Evolutionary conservation across 805 yeast species (phyloP), one percentile per base, ranked within the genome.

Genomic region (Ogataea naganishii): DNA sequence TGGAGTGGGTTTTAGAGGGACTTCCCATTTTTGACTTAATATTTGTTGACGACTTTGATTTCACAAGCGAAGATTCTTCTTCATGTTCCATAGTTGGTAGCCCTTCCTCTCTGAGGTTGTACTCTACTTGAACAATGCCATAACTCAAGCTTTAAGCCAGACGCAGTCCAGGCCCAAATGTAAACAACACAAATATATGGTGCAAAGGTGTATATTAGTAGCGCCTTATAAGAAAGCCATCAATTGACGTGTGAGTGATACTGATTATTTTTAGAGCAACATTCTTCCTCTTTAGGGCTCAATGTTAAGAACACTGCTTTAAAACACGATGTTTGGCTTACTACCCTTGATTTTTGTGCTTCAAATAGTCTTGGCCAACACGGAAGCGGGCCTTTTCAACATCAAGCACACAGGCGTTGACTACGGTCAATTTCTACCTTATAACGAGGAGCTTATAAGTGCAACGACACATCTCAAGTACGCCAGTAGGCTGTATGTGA

Each of bases 1-100:
- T 29, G 12, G n/a, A n/a, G n/a, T n/a, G n/a, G n/a, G n/a, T n/a
- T 29, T 29, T 4, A 23, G 18, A 12, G 23, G 31, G 11, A 22
- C 26, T 10, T 20, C 22, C 22, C 22, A 29, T 22, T 15, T 23
- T 29, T 4, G 31, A 29, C 12, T 29, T 29, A 19, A 29, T 29
- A 17, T 29, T 29, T 3, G 31, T 29, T 7, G 31, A 29, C 4
- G 31, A 23, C n/a, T 23, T 23, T 6, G 31, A 29, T 23, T 18
- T 29, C 9, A 18, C 18, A 14, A 29, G n/a, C 24, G 5, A 9
- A 20, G n/a, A 9, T 20, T 9, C 9, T 20, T 9, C n/a, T 20
- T 20, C 9, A 9, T 9, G 22, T 20, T 20, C n/a, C 9, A 20
- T 11, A 9, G n/a, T 20, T 20, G 22, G n/a, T 20, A 20, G 9